Percentiles rank a stretch among this genome's conserved stretches.
Evolutionary conservation across 192 early-diverging fungal genomes (phyloP).

Genomic region (Gaertneriomyces semiglobifer): DNA sequence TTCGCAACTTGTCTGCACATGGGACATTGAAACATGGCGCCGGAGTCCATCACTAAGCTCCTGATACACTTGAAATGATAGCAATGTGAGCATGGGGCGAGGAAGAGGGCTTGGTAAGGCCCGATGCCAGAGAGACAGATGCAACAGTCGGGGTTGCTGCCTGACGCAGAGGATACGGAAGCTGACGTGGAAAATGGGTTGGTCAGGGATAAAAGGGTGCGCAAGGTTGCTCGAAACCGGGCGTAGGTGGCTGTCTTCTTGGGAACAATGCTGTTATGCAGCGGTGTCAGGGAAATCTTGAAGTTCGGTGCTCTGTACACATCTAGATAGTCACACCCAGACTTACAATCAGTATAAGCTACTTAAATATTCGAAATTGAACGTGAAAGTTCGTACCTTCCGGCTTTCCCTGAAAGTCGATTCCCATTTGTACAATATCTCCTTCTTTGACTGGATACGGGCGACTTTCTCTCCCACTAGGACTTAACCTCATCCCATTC

Average conservation of each 20-base stretch:
- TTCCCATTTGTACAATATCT: conserved; percentile 87
- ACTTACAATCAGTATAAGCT: background rate
- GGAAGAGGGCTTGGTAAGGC: conserved; percentile 85
- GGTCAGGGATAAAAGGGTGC: conserved; percentile 37
- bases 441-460: conserved; percentile 66
- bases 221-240: conserved; percentile 35
- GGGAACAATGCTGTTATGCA: background rate
- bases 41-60: conserved; percentile 63
- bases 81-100: conserved; percentile 87
- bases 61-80: conserved; percentile 92
- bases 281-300: background rate
- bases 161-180: background rate
- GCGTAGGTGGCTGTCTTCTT: background rate
- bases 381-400: conserved; percentile 43
- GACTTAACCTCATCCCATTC: conserved; percentile 78
- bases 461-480: conserved; percentile 70
- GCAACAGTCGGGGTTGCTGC: conserved; percentile 61
- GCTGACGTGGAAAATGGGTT: conserved; percentile 38
- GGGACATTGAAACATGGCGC: conserved; percentile 74
- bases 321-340: background rate
- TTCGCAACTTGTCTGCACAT: conserved; percentile 86
- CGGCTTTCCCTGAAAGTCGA: conserved; percentile 84
- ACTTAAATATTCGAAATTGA: background rate
- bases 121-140: conserved; percentile 84
- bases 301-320: conserved; percentile 14